A percentile compares a stretch with the other conserved stretches of the same genome.
Conservation (phyloP, 345 rosid species). For the Hypericum androsaemum region DNA sequence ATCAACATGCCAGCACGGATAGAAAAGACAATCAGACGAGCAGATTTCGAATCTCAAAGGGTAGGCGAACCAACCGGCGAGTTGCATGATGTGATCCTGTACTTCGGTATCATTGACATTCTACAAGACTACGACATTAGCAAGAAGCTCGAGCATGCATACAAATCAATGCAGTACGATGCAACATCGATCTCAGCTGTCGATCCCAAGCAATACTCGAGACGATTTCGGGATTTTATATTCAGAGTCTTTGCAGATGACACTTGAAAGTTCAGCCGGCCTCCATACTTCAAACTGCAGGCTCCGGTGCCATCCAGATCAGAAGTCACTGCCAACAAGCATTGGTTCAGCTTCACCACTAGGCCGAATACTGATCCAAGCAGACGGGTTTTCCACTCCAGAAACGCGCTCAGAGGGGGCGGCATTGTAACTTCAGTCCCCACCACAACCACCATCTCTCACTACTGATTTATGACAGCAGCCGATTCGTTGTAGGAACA, state of each 20-base stretch:
- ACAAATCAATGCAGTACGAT: constrained; percentile 91
- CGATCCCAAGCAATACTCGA: constrained; percentile 89
- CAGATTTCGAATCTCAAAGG: constrained; percentile 53
- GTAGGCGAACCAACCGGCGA: constrained; percentile 90
- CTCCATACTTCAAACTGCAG: too few relatives aligned
- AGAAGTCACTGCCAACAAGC: too few relatives aligned
- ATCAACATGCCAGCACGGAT: constrained; percentile 67
- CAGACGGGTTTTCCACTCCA: too few relatives aligned
- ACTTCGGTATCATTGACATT: constrained; percentile 90
- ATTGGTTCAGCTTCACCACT: too few relatives aligned
- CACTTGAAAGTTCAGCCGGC: constrained; percentile 23
- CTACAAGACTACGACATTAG: constrained; percentile 96
- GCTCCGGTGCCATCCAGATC: too few relatives aligned
- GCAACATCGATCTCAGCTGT: constrained; percentile 97
- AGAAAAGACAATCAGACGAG: constrained; percentile 66
- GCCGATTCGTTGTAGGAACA: too few relatives aligned
- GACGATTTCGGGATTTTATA: constrained; percentile 83
- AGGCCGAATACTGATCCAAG: too few relatives aligned
- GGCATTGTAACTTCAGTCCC: too few relatives aligned
- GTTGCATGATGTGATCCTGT: constrained; percentile 54
- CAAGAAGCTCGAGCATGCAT: constrained; percentile 98
- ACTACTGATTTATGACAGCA: too few relatives aligned
- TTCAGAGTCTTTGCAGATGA: constrained; percentile 75
- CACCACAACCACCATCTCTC: too few relatives aligned
- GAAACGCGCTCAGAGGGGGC: too few relatives aligned